Conservation (phyloP, 108 stramenopile genomes). For the Conticribra guillardii region DNA sequence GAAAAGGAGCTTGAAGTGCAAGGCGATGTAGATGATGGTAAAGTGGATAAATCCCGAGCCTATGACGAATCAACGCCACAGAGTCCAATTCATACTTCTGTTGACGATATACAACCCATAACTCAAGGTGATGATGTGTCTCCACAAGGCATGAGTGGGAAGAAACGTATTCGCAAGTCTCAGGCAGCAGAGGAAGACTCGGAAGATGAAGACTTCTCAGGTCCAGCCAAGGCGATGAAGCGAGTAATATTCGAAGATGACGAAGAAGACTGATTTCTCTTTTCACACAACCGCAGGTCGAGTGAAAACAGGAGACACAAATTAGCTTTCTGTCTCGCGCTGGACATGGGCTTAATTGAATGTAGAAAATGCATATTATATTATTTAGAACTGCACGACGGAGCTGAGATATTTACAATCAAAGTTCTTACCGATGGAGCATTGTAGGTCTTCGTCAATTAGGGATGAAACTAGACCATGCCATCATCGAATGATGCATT, state of each 20-base stretch:
- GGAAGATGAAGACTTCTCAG: conserved; percentile 52
- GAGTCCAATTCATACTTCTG: neutral
- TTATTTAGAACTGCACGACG: too few relatives aligned
- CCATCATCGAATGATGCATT: too few relatives aligned
- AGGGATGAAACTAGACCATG: too few relatives aligned
- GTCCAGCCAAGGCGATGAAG: conserved; percentile 21
- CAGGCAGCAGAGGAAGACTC: conserved; percentile 26
- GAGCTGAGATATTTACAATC: too few relatives aligned
- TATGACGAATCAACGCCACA: too few relatives aligned
- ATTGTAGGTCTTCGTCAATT: too few relatives aligned
- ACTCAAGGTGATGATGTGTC: neutral
- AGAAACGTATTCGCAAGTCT: conserved; percentile 50
- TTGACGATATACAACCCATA: neutral
- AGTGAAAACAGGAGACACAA: too few relatives aligned
- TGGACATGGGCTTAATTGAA: too few relatives aligned
- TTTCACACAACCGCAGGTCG: too few relatives aligned
- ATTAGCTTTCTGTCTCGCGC: too few relatives aligned
- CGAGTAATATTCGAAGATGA: conserved; percentile 41
- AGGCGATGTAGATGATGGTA: neutral
- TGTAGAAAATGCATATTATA: too few relatives aligned
- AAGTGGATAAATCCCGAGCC: neutral
- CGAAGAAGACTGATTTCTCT: conserved; percentile 20
- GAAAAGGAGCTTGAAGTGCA: conserved; percentile 6
- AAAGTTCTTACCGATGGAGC: too few relatives aligned
- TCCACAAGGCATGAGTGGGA: conserved; percentile 7